Conservation (phyloP, 768 basidiomycete genomes). For the Saitozyma sp. region DNA sequence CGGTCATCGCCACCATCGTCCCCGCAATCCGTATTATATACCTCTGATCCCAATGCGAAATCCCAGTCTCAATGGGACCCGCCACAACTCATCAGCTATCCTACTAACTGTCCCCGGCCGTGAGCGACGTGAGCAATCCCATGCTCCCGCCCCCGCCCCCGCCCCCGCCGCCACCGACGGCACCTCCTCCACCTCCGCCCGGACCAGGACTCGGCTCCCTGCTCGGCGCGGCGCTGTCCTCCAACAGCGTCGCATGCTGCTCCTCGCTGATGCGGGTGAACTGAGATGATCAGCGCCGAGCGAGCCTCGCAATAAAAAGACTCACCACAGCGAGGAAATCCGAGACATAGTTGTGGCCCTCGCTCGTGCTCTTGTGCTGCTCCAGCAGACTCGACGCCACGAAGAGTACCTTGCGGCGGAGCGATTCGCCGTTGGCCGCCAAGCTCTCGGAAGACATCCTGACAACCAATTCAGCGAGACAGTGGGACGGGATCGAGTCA, state of each 20-base stretch:
- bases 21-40: too few species aligned
- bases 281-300: slow-evolving; percentile 8
- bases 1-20: too few species aligned
- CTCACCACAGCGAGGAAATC: slow-evolving; percentile 36
- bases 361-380: slow-evolving; percentile 26
- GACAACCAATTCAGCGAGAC: slow-evolving; percentile 1
- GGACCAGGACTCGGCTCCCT: slow-evolving; percentile 4
- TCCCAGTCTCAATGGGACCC: too few species aligned
- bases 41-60: too few species aligned
- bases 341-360: slow-evolving; percentile 27
- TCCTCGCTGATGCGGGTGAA: slow-evolving; percentile 16
- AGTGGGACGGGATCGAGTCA: not conserved
- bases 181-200: not conserved
- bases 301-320: not conserved
- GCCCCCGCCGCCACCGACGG: too few species aligned
- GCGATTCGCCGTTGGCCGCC: slow-evolving; percentile 36
- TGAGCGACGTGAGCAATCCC: too few species aligned
- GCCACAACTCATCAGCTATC: too few species aligned
- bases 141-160: too few species aligned
- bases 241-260: slow-evolving; percentile 14
- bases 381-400: slow-evolving; percentile 33
- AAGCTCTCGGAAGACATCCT: slow-evolving; percentile 32
- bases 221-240: slow-evolving; percentile 7
- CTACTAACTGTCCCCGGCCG: too few species aligned
- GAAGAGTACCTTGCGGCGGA: slow-evolving; percentile 32